Evolutionary conservation across 2,329 filamentous ascomycete species (phyloP).

Genomic region (Exophiala viscosa): DNA sequence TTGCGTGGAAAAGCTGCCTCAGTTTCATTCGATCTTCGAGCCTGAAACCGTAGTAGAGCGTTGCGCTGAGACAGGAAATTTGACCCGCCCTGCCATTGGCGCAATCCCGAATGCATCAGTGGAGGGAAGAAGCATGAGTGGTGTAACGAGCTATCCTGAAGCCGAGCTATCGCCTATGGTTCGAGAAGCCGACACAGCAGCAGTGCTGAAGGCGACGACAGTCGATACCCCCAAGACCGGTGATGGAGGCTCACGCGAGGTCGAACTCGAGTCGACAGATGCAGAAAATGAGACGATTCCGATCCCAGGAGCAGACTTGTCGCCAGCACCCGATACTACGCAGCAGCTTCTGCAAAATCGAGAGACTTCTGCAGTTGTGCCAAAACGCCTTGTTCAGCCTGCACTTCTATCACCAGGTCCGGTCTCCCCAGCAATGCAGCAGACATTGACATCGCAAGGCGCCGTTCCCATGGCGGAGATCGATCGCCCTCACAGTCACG

Average conservation of each 20-base stretch:
- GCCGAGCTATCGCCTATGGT: conserved; percentile 32
- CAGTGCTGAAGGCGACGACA: conserved; percentile 28
- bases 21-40: conserved; percentile 24
- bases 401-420: conserved; percentile 56
- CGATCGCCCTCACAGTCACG: conserved; percentile 41
- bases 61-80: background rate
- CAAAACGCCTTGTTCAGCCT: conserved; percentile 5
- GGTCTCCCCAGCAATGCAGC: conserved; percentile 59
- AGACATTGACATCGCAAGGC: conserved; percentile 60
- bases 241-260: background rate
- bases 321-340: background rate
- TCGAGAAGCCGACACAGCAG: conserved; percentile 30
- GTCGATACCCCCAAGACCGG: conserved; percentile 11
- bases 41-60: background rate
- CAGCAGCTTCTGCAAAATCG: conserved; percentile 3
- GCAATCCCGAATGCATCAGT: background rate
- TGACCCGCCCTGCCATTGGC: background rate
- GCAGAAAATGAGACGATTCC: background rate
- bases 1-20: conserved; percentile 31
- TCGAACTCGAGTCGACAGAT: background rate
- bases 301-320: background rate
- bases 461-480: conserved; percentile 60
- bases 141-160: conserved; percentile 19
- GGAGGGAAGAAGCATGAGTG: conserved; percentile 20
- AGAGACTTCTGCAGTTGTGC: conserved; percentile 15